Evolutionary conservation across 1,139 yeast genomes (phyloP).

Genomic region (Lodderomyces orthopsilosis): DNA sequence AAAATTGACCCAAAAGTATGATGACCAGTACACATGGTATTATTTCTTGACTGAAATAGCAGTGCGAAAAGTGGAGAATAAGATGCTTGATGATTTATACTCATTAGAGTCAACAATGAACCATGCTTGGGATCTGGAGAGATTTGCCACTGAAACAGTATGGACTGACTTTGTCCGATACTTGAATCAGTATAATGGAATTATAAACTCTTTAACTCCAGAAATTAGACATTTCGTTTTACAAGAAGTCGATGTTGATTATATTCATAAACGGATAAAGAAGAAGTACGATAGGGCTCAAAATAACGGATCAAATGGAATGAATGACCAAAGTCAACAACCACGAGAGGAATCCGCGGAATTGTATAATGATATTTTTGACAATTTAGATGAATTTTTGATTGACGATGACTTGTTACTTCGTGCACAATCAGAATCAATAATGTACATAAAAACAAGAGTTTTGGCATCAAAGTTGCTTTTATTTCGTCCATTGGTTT

Average conservation of each 20-base stretch:
- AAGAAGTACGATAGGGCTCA: slow-evolving; percentile 21
- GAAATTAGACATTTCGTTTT: slow-evolving; percentile 33
- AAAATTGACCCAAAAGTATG: slow-evolving; percentile 29
- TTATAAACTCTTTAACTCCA: slow-evolving; percentile 37
- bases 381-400: slow-evolving; percentile 32
- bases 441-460: slow-evolving; percentile 41
- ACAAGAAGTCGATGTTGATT: slow-evolving; percentile 34
- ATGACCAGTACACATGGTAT: slow-evolving; percentile 46
- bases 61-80: slow-evolving; percentile 45
- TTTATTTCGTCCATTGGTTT: slow-evolving; percentile 36
- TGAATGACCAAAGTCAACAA: slow-evolving; percentile 12
- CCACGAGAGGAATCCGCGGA: slow-evolving; percentile 6
- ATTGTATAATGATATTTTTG: slow-evolving; percentile 18
- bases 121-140: slow-evolving; percentile 27
- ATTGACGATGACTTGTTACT: slow-evolving; percentile 35
- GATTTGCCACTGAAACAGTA: slow-evolving; percentile 21
- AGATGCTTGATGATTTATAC: slow-evolving; percentile 39
- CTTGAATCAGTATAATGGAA: slow-evolving; percentile 41
- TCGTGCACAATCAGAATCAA: slow-evolving; percentile 37
- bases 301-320: slow-evolving; percentile 10
- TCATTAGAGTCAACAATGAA: slow-evolving; percentile 17
- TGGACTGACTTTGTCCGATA: slow-evolving; percentile 37
- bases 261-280: slow-evolving; percentile 31
- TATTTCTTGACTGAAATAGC: slow-evolving; percentile 50
- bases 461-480: slow-evolving; percentile 32